Base-by-base conservation (phyloP, 1,284 basidiomycete species). In the Microbotryum violaceum region DNA sequence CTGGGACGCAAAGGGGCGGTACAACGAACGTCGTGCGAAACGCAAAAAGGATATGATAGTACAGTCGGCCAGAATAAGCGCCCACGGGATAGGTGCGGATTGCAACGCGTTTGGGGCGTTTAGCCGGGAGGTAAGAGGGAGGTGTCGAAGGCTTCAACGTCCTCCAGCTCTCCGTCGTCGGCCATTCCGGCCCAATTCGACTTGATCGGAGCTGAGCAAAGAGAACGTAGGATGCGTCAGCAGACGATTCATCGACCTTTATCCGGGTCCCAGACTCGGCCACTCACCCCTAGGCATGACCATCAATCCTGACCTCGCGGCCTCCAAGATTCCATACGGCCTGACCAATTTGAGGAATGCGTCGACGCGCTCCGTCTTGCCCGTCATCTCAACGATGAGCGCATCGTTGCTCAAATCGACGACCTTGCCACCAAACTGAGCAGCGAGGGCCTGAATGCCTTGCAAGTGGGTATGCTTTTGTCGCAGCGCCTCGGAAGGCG, bases 351-450 rank as follows among this genome's bases (percentile, higher is more conserved):
- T 86, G 71, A 98, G 79, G 80, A 98, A 97, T 21, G 91, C 91
- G 73, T 98, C 89, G 56, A 97, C 89, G 49, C 94, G 82, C 49
- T 81, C 79, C 57, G 89, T 91, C 81, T 98, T 98, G 55, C 88
- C 96, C 25, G 88, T 87, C 76, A 97, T 79, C 79, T 99, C 94
- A 53, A 98, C 89, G 66, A 97, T 97, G 53, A 94, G 86, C 73
- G 86, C 88, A 72, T 94, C 86, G 75, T 93, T 89, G 75, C 88
- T 89, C 58, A 99, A 86, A 75, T 99, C 96, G 49, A 97, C 93
- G 62, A 98, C 85, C 70, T 86, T 86, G 9, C 89, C 96, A 29
- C 88, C 85, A 72, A 99, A 99, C 76, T 98, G 93, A 54, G 82
- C 78, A 0, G 91, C 82, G 47, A 98, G 85, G 48, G 85, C 83